Base-by-base conservation (phyloP, 192 early-diverging fungal species). In the Martensiomyces pterosporus region DNA sequence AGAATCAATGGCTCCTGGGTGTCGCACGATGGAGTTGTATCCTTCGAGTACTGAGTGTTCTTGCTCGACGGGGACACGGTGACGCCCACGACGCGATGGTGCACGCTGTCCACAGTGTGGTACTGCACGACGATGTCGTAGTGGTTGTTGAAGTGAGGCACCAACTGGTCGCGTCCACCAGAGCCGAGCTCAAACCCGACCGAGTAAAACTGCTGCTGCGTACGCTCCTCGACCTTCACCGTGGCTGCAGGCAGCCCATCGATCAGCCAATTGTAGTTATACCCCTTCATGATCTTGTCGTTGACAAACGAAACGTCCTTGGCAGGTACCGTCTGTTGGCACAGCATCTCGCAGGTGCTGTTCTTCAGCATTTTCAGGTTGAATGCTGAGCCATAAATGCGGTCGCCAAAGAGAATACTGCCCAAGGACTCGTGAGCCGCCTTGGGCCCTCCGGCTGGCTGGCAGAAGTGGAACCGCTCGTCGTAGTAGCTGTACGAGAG, bases 371-470 rank as follows among this genome's bases (percentile, higher is more conserved):
- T 61, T 13, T 56, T 61, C 66, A 95, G 80, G 73, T 91, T 60
- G 53, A 90, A 90, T 3, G 75, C 78, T 3, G 92, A 93, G 41
- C 72, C 81, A 47, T 82, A 92, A 54, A 98, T 87, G 24, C 94
- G 81, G 52, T 98, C 93, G 6, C 95, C 95, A 86, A 98, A 98
- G 24, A 98, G 67, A 34, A 98, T 93, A 52, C 82, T 85, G 25
- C 94, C 94, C 42, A 98, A 77, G 2, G 81, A 86, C 68, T 96
- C 94, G 18, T 85, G 58, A 47, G 82, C 78, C 1, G 79, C 68
- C 47, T 79, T 60, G 6, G 80, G 79, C 0, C 79, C 83, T 33
- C 74, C 79, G 16, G 79, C 67, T 2, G 89, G 90, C 47, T 73
- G 52, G 64, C 93, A 97, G 55, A 94, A 91, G 59, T 89, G 84